These are phyloP conservation scores for Phyllosticta capitalensis DNA, from an alignment of 2,329 filamentous ascomycete genomes.

Conservation along the genomic window DNA sequence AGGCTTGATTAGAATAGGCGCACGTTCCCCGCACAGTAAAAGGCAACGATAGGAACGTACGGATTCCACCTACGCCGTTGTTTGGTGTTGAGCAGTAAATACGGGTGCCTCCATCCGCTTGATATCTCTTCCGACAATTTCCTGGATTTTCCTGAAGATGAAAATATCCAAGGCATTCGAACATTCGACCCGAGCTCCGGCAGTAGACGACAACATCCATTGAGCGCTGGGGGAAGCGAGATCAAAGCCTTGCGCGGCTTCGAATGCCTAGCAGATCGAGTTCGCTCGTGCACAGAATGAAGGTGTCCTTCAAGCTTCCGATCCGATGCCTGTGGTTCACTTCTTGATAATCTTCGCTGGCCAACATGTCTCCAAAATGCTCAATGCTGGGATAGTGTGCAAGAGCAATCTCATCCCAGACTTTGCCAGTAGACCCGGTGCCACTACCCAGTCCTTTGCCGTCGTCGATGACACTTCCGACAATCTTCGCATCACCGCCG, in stretches of 20 bases:
- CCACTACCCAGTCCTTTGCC: conserved; percentile 14
- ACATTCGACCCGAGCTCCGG: too few relatives aligned
- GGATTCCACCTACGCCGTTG: too few relatives aligned
- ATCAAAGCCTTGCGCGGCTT: background rate
- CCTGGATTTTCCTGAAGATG: background rate
- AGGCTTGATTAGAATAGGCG: too few relatives aligned
- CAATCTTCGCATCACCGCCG: conserved; percentile 52
- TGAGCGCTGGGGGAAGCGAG: background rate
- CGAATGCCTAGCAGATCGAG: conserved; percentile 22
- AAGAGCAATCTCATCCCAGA: conserved; percentile 55
- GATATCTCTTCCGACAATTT: background rate
- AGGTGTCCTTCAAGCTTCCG: conserved; percentile 43
- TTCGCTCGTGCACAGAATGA: conserved; percentile 46
- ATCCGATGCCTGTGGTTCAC: conserved; percentile 47
- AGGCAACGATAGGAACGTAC: too few relatives aligned
- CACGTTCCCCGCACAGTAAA: too few relatives aligned
- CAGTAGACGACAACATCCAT: background rate
- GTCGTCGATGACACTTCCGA: conserved; percentile 44
- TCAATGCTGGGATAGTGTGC: conserved; percentile 54
- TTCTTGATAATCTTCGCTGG: conserved; percentile 47
- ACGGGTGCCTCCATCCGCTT: background rate
- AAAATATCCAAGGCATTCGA: too few relatives aligned
- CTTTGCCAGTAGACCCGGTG: conserved; percentile 16
- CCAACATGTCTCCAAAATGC: conserved; percentile 55
- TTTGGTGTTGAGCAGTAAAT: background rate